Conservation (phyloP, 176 grass and related monocot genomes). For the Cymbopogon citratus region DNA sequence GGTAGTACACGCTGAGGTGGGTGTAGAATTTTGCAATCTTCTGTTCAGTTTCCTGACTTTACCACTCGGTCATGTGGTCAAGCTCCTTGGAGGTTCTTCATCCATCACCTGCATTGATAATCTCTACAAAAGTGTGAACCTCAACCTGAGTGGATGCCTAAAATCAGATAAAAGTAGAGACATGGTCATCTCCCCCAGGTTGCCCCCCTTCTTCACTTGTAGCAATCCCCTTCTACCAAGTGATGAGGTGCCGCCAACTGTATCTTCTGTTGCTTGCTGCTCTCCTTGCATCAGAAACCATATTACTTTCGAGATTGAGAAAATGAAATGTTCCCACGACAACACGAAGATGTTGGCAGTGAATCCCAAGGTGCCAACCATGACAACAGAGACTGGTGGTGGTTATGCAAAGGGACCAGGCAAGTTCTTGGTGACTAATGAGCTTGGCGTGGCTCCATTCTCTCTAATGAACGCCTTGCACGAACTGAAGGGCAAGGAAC, state of each 20-base stretch:
- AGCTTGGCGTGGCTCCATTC: neutral
- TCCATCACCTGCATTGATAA: neutral
- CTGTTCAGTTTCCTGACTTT: neutral
- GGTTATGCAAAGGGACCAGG: neutral
- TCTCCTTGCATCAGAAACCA: neutral
- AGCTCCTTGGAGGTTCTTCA: neutral
- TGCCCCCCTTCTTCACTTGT: neutral
- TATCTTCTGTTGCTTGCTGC: neutral
- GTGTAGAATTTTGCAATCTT: neutral
- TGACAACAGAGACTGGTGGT: neutral
- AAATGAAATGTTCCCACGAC: neutral
- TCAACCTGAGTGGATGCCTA: neutral
- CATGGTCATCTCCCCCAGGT: neutral
- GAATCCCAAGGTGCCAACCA: neutral
- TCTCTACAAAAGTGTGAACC: neutral
- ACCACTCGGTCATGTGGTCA: neutral
- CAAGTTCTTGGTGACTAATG: neutral
- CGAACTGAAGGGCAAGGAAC: neutral
- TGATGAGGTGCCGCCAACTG: neutral
- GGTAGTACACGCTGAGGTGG: neutral
- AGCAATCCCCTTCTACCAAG: neutral
- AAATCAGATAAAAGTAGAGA: neutral
- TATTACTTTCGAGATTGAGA: accelerated
- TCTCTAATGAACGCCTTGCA: neutral
- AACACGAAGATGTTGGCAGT: neutral